A percentile compares a stretch with the other conserved stretches of the same genome.
These are phyloP conservation scores for Aphanomyces cochlioides DNA, from an alignment of 352 stramenopile genomes.

Conservation along the genomic window DNA sequence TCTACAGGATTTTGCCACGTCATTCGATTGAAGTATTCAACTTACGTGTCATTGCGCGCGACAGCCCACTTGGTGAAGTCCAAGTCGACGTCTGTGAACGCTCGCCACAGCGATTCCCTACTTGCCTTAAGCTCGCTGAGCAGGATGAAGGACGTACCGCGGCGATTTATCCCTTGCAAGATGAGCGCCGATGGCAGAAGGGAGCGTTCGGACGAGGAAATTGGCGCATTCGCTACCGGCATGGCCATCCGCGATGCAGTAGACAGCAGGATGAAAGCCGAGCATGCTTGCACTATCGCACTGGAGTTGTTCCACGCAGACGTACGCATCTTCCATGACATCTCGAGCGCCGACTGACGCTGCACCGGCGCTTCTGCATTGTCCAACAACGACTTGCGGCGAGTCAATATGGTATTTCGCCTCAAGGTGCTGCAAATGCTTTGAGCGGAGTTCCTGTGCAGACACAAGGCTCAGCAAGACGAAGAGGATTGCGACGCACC, in stretches of 20 bases:
- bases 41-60: constrained; percentile 21
- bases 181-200: background rate
- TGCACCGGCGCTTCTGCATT: constrained; percentile 1
- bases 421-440: constrained; percentile 11
- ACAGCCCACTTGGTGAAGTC: background rate
- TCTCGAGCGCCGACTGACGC: constrained; percentile 2
- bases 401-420: constrained; percentile 10
- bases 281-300: background rate
- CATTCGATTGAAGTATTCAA: background rate
- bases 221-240: constrained; percentile 20
- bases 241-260: constrained; percentile 25
- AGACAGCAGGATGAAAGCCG: constrained; percentile 20
- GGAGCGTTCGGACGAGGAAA: constrained; percentile 4
- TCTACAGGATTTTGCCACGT: background rate
- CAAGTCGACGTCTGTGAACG: constrained; percentile 7
- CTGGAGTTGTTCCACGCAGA: constrained; percentile 3
- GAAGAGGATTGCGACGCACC: background rate
- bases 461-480: background rate
- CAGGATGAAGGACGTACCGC: background rate
- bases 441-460: constrained; percentile 12
- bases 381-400: background rate
- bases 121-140: too few species aligned
- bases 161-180: constrained; percentile 20
- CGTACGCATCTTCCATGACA: constrained; percentile 22
- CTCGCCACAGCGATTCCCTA: constrained; percentile 12